Evolutionary conservation across 176 grass and related monocot species (phyloP), one percentile per base, ranked within the genome.

Genomic region (Phyllostachys edulis): DNA sequence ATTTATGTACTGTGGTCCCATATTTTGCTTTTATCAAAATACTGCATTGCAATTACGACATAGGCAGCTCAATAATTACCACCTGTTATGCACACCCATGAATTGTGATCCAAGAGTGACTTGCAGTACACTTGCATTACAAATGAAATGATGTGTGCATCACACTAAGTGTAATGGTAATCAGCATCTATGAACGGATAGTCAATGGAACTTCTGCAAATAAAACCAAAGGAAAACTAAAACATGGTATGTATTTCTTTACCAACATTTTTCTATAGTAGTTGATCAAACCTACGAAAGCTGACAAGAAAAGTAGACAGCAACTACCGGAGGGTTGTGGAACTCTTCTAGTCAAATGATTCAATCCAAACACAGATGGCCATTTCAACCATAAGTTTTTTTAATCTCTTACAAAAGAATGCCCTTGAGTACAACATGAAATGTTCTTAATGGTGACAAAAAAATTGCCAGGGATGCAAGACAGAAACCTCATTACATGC

Each of bases 1-100:
- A 51, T 40, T n/a, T 73, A 79, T 82, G 42, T 76, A 44, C 55
- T 41, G 61, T 71, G 16, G 14, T 55, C 61, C 63, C 27, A 73
- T 86, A 83, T 69, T 69, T 68, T 67, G 47, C 34, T 62, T 73
- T 80, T 70, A 76, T 46, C 24, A 77, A 57, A 59, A 90, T 57
- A 71, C 21, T 77, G 13, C 75, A 81, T 5, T 75, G 21, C 3
- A 16, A 39, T 27, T 82, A 81, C 38, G 16, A 7, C 49, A 54
- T 82, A 60, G 40, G 51, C 29, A 76, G 42, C 41, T 62, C 29
- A 80, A 75, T 76, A 24, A 69, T 80, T 39, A 63, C 16, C 34
- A 69, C 11, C 21, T 80, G 12, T 41, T 47, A 63, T 38, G 52
- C 20, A 6, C 34, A 36, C 16, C 66, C 46, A 82, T 46, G 16